A percentile compares a stretch with the other conserved stretches of the same genome.
Conservation (phyloP, 306 rosid genomes). For the Urtica urens region DNA sequence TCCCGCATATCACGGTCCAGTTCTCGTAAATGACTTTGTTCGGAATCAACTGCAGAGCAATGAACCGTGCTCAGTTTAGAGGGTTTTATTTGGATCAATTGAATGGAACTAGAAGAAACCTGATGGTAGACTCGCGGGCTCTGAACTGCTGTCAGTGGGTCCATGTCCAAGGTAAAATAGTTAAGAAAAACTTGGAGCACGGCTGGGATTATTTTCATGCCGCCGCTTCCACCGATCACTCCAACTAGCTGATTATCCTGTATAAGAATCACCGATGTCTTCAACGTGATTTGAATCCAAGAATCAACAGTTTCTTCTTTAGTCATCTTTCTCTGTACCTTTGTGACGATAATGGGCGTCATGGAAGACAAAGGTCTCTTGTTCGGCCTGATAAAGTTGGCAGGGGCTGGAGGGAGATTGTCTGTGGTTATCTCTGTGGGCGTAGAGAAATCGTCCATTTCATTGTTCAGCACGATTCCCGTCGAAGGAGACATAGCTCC, state of each 20-base stretch:
- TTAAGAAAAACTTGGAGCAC: constrained; percentile 64
- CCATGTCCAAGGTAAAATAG: constrained; percentile 52
- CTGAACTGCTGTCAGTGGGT: constrained; percentile 63
- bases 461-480: constrained; percentile 73
- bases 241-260: constrained; percentile 66
- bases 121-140: constrained; percentile 65
- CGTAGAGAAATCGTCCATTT: constrained; percentile 81
- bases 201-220: constrained; percentile 62
- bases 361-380: constrained; percentile 88
- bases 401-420: constrained; percentile 72
- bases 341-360: constrained; percentile 66
- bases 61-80: no score
- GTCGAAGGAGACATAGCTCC: constrained; percentile 73
- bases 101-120: constrained; percentile 22
- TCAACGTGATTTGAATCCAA: no score
- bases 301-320: constrained; percentile 2
- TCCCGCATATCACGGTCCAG: constrained; percentile 42
- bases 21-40: constrained; percentile 54
- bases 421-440: constrained; percentile 52
- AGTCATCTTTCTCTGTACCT: constrained; percentile 31
- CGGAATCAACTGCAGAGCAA: constrained; percentile 63
- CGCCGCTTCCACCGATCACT: constrained; percentile 83
- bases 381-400: constrained; percentile 66
- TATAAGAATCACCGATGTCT: constrained; percentile 14
- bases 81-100: constrained; percentile 1